Evolutionary conservation across 768 basidiomycete genomes (phyloP), one percentile per base, ranked within the genome.

Genomic region (Kwoniella heveanensis): DNA sequence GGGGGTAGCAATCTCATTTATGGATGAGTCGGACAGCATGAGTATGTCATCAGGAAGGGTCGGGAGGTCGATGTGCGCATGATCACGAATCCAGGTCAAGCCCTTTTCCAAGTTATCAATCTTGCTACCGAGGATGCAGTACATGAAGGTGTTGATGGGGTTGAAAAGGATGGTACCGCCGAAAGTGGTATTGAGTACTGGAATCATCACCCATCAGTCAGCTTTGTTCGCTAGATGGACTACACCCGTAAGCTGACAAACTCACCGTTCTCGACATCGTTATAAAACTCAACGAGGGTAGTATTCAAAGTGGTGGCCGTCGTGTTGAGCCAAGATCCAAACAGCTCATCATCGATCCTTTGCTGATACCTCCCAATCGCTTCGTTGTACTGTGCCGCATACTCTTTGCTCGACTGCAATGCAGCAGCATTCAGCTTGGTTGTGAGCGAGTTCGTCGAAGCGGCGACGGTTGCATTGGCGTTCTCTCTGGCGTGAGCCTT

Each of bases 111-210:
- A 83, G 10, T 88, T 90, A 59, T 87, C 83, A 51, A 98, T 88
- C 78, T 98, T 98, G 64, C 85, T 84, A n/a, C 95, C 95, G 69
- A 98, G 85, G 73, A 97, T 84, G 76, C 95, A 97, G 72, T 83
- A 85, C 73, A 96, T 81, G 75, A 98, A 96, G 56, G 90, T 91
- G 71, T 90, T 89, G 12, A 90, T 86, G 0, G 92, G 91, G 2
- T 82, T 75, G 70, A 90, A 87, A 32, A 97, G 85, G 69, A 93
- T 85, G 3, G 93, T 94, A 8, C 87, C 87, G 51, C 90, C 88
- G 79, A 98, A 94, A 9, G 92, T 85, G 0, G 84, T 83, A 52
- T 76, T 77, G 25, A 80, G 67, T 0, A 69, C 78, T 79, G 32
- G 1, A 19, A 52, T 10, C 10, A 37, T 12, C 22, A 52, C 29